Evolutionary conservation across 2,329 filamentous ascomycete species (phyloP).

Genomic region (Falciphora oryzae): DNA sequence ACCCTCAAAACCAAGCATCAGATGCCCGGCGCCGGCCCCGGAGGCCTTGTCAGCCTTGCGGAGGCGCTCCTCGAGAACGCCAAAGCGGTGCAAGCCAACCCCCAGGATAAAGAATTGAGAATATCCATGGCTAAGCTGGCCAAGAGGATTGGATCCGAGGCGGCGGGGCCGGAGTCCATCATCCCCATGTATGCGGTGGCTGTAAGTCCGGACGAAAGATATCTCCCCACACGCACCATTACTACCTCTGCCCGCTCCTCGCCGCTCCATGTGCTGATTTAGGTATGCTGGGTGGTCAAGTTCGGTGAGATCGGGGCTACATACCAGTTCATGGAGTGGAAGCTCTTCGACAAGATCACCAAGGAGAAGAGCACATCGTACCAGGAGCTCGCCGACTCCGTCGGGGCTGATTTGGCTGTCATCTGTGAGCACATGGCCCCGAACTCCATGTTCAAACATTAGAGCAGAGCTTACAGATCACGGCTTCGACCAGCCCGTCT

Average conservation of each 20-base stretch:
- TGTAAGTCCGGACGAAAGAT: background rate
- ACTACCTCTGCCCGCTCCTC: too few relatives aligned
- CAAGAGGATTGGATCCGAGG: slow-evolving; percentile 1
- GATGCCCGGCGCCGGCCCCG: background rate
- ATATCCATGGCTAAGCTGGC: background rate
- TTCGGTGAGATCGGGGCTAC: slow-evolving; percentile 6
- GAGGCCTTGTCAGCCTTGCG: background rate
- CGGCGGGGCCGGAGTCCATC: background rate
- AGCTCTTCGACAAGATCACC: slow-evolving; percentile 23
- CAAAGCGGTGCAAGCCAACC: background rate
- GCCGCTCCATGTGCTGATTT: background rate
- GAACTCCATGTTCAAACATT: background rate
- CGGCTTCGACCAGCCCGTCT: slow-evolving; percentile 15
- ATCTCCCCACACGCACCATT: background rate
- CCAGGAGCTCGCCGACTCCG: slow-evolving; percentile 16
- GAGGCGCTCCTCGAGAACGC: background rate
- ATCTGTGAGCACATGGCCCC: slow-evolving; percentile 12
- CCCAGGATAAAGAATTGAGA: background rate
- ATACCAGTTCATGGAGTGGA: slow-evolving; percentile 20
- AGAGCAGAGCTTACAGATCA: background rate
- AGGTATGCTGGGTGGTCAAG: background rate
- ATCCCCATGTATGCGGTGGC: slow-evolving; percentile 4
- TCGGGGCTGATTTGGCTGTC: slow-evolving; percentile 19
- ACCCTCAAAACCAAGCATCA: background rate
- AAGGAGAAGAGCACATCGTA: slow-evolving; percentile 19